Evolutionary conservation across 345 rosid species (phyloP), one percentile per base, ranked within the genome.

Genomic region (Geranium brycei): DNA sequence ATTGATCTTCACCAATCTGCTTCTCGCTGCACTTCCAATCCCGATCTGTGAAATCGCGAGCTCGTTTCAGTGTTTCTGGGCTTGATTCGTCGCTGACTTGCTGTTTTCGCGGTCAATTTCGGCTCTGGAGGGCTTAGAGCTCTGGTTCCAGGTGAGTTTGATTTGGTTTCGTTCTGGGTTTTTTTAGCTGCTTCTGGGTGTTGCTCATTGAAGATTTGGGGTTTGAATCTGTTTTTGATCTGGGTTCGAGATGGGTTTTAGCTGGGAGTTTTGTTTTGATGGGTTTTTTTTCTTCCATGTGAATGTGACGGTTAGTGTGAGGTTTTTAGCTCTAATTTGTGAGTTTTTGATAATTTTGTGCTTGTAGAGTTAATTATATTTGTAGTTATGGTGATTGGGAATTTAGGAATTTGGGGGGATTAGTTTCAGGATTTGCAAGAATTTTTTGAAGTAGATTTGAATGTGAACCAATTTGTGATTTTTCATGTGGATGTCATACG

Each of bases 1-100:
- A 23, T 23, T 23, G 28, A 23, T 4, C 16, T 3, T 59, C 15
- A 19, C 31, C 4, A 6, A 23, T 59, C 15, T 59, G 15, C 61
- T 19, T 14, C 61, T 59, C 13, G 5, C 32, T 6, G 23, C 38
- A 32, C 12, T 1, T 4, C 3, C 17, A 2, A 18, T 18, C 62
- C 23, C 31, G 64, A 51, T 30, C 60, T 60, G 35, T 13, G n/a
- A 28, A 7, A 66, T 11, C 74, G 61, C 75, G 70, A 66, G 62
- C 53, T 67, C 56, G 72, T 47, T 47, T 47, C 53, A 47, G 13
- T 47, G 41, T 35, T 35, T 35, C 41, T 35, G 41, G 7, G 41
- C 41, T 35, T 3, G 41, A 4, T 35, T 23, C 28, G 28, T 23
- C 28, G 28, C 28, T 23, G 28, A 23, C 57, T 32, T 17, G n/a